These are phyloP conservation scores for Eimeria nieschulzi DNA, from an alignment of 169 alveolate genomes.

Conservation along the genomic window DNA sequence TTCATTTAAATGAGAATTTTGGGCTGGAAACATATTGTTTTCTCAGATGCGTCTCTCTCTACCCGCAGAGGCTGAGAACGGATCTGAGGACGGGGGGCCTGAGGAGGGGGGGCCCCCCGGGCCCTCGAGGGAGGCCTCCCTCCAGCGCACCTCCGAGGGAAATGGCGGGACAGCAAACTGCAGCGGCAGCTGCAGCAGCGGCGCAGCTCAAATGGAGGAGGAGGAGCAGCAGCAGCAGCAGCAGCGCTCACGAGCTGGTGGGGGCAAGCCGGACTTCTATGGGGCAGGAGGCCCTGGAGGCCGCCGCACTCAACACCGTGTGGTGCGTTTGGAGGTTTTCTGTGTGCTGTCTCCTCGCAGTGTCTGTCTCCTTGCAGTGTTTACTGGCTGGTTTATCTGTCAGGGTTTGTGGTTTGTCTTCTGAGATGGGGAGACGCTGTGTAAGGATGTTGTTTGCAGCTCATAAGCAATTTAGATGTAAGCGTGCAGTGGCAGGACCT, in stretches of 20 bases:
- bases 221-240: conserved; percentile 38
- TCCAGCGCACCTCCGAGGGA: neutral
- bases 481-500: conserved; percentile 26
- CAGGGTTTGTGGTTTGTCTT: neutral
- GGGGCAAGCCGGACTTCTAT: neutral
- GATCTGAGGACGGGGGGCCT: neutral
- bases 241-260: conserved; percentile 6
- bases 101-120: too few species aligned
- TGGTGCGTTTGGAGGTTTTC: neutral
- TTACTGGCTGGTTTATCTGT: neutral
- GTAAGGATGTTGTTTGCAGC: neutral
- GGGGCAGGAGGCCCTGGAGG: conserved; percentile 3
- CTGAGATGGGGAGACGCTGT: neutral
- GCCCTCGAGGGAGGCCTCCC: neutral
- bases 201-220: neutral
- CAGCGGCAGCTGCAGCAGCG: conserved; percentile 12
- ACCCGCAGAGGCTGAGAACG: neutral
- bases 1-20: too few species aligned
- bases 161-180: neutral
- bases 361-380: too few species aligned
- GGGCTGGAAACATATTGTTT: too few species aligned
- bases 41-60: neutral
- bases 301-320: conserved; percentile 14
- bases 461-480: neutral
- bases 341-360: too few species aligned